phyloP scores from a whole-genome alignment of 495 filamentous ascomycete genomes.

The Xylaria telfairii region DNA sequence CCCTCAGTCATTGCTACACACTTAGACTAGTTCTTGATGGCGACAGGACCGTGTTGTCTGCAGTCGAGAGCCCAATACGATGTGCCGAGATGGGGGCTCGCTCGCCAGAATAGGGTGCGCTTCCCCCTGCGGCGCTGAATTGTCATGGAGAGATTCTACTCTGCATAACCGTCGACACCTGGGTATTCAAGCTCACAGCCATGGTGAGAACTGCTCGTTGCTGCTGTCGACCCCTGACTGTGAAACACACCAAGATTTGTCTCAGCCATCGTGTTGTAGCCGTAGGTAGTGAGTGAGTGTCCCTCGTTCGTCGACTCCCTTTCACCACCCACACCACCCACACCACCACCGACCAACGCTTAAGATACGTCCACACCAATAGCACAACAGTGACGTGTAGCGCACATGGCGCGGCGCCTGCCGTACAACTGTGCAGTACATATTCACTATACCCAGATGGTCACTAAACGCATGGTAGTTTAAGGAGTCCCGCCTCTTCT shows the following conservation, averaged over 20 bases:
- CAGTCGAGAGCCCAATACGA: not conserved
- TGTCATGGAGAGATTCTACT: constrained; percentile 7
- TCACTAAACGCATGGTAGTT: constrained; percentile 13
- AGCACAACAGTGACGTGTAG: constrained; percentile 5
- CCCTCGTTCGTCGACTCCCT: constrained; percentile 14
- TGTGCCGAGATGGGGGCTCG: constrained; percentile 16
- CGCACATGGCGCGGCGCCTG: constrained; percentile 24
- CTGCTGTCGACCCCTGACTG: constrained; percentile 1
- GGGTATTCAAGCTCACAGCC: constrained; percentile 4
- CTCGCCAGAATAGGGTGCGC: not conserved
- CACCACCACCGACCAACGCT: not conserved
- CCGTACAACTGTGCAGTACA: constrained; percentile 20
- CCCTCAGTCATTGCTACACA: not conserved
- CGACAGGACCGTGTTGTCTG: constrained; percentile 2
- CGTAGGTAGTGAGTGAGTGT: constrained; percentile 1
- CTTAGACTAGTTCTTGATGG: not conserved
- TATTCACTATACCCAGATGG: constrained; percentile 3
- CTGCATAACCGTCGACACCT: not conserved
- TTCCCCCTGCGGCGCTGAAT: not conserved
- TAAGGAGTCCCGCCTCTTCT: constrained; percentile 26
- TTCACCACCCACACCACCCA: constrained; percentile 9
- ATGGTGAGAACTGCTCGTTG: not conserved
- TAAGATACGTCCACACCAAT: constrained; percentile 8
- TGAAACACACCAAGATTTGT: constrained; percentile 19
- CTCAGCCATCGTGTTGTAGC: constrained; percentile 16